A percentile compares a stretch with the other conserved stretches of the same genome.
phyloP scores from a whole-genome alignment of 148 eudicot genomes.

The Polygonum aviculare region DNA sequence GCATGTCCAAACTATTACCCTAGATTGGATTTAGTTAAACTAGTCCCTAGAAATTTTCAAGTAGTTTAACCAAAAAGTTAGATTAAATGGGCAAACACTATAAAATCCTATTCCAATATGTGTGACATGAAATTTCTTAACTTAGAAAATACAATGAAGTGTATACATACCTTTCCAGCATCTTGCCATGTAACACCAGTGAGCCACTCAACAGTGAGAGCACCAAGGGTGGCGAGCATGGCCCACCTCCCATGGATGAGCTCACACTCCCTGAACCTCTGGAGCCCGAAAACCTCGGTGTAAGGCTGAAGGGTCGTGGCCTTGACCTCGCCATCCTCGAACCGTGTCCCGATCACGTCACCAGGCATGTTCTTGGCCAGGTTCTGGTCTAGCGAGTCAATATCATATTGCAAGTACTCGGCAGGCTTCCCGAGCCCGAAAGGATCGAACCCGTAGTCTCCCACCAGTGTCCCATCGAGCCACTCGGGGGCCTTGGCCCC shows the following conservation, averaged over 20 bases:
- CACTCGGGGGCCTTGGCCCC: constrained; percentile 79
- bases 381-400: constrained; percentile 86
- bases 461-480: constrained; percentile 63
- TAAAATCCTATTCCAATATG: too few relatives aligned
- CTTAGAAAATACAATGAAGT: background rate
- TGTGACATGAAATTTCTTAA: too few relatives aligned
- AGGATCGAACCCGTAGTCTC: constrained; percentile 94
- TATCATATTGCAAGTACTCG: constrained; percentile 78
- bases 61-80: too few relatives aligned
- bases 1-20: too few relatives aligned
- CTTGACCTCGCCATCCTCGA: constrained; percentile 51
- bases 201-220: constrained; percentile 84
- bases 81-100: background rate
- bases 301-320: constrained; percentile 83
- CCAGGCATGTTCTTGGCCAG: constrained; percentile 78
- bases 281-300: constrained; percentile 84
- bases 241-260: constrained; percentile 96
- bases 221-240: constrained; percentile 94
- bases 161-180: constrained; percentile 77
- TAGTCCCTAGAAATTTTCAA: too few relatives aligned
- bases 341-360: constrained; percentile 67
- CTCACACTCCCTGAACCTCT: constrained; percentile 97
- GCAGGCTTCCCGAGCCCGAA: constrained; percentile 90
- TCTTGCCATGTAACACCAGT: constrained; percentile 99
- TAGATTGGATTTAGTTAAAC: too few relatives aligned